Evolutionary conservation across 2,329 filamentous ascomycete species (phyloP).

Genomic region (Talaromyces sp.): DNA sequence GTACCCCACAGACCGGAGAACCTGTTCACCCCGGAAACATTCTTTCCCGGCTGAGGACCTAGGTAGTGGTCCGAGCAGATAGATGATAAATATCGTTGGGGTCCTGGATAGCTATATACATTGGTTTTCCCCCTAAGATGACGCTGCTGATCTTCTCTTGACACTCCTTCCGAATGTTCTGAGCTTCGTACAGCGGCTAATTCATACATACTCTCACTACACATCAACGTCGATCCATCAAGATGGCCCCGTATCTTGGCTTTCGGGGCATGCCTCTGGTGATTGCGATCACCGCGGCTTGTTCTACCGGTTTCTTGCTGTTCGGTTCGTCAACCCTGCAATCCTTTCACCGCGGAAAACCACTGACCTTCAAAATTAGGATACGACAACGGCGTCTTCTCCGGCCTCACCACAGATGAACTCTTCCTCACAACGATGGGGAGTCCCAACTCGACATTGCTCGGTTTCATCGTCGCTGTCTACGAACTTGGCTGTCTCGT

Average conservation of each 20-base stretch:
- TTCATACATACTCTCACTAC: not conserved
- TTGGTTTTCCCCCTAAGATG: not conserved
- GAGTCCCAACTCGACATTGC: conserved; percentile 16
- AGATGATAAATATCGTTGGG: too few species aligned
- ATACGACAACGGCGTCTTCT: conserved; percentile 21
- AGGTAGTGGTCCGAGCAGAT: not conserved
- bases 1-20: not conserved
- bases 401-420: conserved; percentile 19
- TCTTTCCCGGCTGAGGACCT: not conserved
- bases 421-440: conserved; percentile 19
- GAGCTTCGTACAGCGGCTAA: not conserved
- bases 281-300: conserved; percentile 18
- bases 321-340: conserved; percentile 1
- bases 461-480: conserved; percentile 32
- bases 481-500: conserved; percentile 52
- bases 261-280: conserved; percentile 20
- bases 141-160: conserved; percentile 4
- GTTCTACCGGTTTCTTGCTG: conserved; percentile 18
- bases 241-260: conserved; percentile 20
- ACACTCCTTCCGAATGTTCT: not conserved
- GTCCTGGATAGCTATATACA: not conserved
- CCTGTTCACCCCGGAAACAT: not conserved
- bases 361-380: not conserved
- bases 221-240: not conserved
- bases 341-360: not conserved